Evolutionary conservation across 2,329 filamentous ascomycete genomes (phyloP).

Genomic region (Fusarium sp.): DNA sequence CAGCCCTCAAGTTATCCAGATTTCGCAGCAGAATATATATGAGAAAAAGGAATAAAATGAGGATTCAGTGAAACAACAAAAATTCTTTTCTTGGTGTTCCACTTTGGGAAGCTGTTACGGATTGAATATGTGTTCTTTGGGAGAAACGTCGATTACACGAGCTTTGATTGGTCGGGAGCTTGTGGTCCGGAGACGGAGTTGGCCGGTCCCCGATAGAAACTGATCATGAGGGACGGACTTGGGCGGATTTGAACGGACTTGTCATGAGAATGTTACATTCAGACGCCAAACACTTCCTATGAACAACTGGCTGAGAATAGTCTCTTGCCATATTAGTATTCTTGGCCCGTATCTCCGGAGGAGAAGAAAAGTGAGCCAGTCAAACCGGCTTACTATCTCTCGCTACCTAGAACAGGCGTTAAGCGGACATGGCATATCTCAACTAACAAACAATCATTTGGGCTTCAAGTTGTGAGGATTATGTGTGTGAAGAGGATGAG

Average conservation of each 20-base stretch:
- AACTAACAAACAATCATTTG: neutral
- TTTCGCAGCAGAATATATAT: neutral
- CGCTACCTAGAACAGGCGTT: neutral
- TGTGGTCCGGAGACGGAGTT: constrained; percentile 21
- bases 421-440: neutral
- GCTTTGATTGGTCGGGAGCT: constrained; percentile 22
- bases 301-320: too few relatives aligned
- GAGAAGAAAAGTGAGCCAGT: neutral
- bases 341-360: neutral
- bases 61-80: constrained; percentile 7
- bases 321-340: neutral
- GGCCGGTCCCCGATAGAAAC: constrained; percentile 28
- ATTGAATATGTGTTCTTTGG: constrained; percentile 25
- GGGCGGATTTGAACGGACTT: constrained; percentile 18
- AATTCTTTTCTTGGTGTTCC: constrained; percentile 8
- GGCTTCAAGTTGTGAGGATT: neutral
- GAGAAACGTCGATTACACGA: constrained; percentile 15
- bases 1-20: neutral
- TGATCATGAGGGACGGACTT: constrained; percentile 25
- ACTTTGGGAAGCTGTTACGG: constrained; percentile 32
- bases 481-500: neutral
- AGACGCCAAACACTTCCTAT: too few relatives aligned
- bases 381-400: neutral
- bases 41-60: neutral
- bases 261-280: neutral